A percentile compares a stretch with the other conserved stretches of the same genome.
These are phyloP conservation scores for Aspergillus sp. DNA, from an alignment of 2,329 filamentous ascomycete genomes.

Conservation along the genomic window DNA sequence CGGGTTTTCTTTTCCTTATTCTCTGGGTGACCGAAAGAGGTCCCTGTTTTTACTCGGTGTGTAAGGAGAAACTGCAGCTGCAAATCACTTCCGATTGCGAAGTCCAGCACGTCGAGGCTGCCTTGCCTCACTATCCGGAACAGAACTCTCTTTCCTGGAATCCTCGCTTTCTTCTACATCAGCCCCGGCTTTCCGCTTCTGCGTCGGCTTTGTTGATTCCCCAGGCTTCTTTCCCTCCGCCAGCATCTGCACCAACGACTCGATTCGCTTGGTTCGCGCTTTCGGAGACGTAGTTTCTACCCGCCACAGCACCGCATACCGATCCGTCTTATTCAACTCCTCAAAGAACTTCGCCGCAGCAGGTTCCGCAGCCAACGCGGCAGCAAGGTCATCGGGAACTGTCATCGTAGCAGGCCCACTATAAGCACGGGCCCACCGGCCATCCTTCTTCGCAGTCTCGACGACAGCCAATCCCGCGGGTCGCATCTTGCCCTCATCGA, in stretches of 20 bases:
- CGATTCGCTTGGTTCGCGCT: slow-evolving; percentile 40
- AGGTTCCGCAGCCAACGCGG: slow-evolving; percentile 39
- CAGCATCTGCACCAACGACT: slow-evolving; percentile 43
- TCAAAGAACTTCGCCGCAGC: slow-evolving; percentile 29
- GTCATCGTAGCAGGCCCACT: slow-evolving; percentile 48
- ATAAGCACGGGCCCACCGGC: slow-evolving; percentile 60
- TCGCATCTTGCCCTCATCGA: slow-evolving; percentile 50
- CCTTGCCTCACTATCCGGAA: not conserved
- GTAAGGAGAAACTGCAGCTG: not conserved
- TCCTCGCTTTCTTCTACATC: not conserved
- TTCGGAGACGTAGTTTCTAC: slow-evolving; percentile 38
- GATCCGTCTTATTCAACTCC: slow-evolving; percentile 44
- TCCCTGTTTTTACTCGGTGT: no score
- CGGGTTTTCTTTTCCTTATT: no score
- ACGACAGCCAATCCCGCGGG: slow-evolving; percentile 51
- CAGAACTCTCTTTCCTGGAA: not conserved
- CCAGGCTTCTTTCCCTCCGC: slow-evolving; percentile 19
- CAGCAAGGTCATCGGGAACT: slow-evolving; percentile 52
- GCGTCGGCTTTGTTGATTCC: not conserved
- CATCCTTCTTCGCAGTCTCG: slow-evolving; percentile 57
- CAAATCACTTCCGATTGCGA: not conserved
- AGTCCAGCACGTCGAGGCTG: not conserved
- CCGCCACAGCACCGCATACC: slow-evolving; percentile 49
- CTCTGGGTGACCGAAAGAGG: no score
- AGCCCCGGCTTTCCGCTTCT: not conserved